These are phyloP conservation scores for Coemansia sp. DNA, from an alignment of 192 early-diverging fungal species.

Conservation along the genomic window DNA sequence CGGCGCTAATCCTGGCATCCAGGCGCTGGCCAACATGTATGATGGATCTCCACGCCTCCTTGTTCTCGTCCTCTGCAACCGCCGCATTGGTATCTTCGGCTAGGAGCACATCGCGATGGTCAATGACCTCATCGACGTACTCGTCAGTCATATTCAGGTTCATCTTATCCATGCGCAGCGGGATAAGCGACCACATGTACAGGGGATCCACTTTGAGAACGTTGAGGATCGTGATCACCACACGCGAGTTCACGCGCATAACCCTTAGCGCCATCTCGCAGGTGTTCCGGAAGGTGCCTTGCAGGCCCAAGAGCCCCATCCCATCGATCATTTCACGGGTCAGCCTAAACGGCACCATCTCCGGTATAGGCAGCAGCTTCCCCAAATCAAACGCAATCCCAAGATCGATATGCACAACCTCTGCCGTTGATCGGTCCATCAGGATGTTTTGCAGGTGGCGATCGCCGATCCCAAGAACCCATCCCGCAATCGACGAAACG, in stretches of 20 bases:
- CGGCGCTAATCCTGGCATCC: constrained; percentile 58
- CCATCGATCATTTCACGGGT: constrained; percentile 88
- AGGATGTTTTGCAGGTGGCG: constrained; percentile 92
- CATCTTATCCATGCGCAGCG: constrained; percentile 46
- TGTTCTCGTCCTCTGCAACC: constrained; percentile 52
- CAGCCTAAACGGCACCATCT: constrained; percentile 89
- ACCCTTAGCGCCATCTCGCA: constrained; percentile 80
- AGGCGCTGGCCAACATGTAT: constrained; percentile 65
- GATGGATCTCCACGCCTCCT: constrained; percentile 69
- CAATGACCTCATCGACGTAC: constrained; percentile 18
- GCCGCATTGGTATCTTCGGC: constrained; percentile 10
- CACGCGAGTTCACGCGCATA: constrained; percentile 75
- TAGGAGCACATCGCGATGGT: constrained; percentile 4
- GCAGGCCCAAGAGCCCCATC: constrained; percentile 78
- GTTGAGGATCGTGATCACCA: constrained; percentile 85
- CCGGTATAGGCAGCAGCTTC: constrained; percentile 79
- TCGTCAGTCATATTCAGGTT: constrained; percentile 36
- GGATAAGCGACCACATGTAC: constrained; percentile 65
- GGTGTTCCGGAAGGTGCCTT: constrained; percentile 75
- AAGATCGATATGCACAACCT: constrained; percentile 93
- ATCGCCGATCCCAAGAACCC: constrained; percentile 90
- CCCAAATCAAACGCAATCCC: constrained; percentile 97
- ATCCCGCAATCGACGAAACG: constrained; percentile 82
- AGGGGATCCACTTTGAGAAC: constrained; percentile 94
- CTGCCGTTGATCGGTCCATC: constrained; percentile 76